Conservation (phyloP, 108 stramenopile genomes). For the Cyclotella baltica region DNA sequence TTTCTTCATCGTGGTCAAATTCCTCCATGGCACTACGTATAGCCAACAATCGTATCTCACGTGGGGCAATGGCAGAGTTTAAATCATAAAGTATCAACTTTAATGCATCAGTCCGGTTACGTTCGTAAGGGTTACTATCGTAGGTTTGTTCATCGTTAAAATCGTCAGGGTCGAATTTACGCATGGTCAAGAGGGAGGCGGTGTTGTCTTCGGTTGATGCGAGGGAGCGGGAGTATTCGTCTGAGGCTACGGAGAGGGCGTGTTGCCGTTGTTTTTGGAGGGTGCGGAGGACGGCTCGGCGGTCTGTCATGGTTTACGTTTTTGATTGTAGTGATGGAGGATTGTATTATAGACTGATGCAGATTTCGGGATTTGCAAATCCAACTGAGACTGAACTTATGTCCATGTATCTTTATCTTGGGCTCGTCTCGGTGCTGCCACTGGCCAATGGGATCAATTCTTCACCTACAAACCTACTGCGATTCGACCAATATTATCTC, state of each 20-base stretch:
- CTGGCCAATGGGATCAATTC: too few relatives aligned
- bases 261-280: not conserved
- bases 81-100: slow-evolving; percentile 59
- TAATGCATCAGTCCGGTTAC: slow-evolving; percentile 41
- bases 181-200: not conserved
- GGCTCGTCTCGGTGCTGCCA: too few relatives aligned
- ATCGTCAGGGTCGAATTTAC: not conserved
- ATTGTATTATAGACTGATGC: not conserved
- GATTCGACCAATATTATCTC: too few relatives aligned
- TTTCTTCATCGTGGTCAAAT: slow-evolving; percentile 57
- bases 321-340: not conserved
- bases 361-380: too few relatives aligned
- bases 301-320: not conserved
- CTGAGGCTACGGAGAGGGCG: not conserved
- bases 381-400: too few relatives aligned
- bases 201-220: not conserved
- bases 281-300: not conserved
- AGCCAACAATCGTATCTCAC: slow-evolving; percentile 49
- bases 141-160: not conserved
- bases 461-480: too few relatives aligned
- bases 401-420: too few relatives aligned
- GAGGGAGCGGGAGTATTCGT: too few relatives aligned
- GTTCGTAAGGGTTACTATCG: not conserved
- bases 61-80: slow-evolving; percentile 59
- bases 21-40: slow-evolving; percentile 53